Evolutionary conservation across 257 asterid species (phyloP), one percentile per base, ranked within the genome.

Genomic region (Cruciata laevipes): DNA sequence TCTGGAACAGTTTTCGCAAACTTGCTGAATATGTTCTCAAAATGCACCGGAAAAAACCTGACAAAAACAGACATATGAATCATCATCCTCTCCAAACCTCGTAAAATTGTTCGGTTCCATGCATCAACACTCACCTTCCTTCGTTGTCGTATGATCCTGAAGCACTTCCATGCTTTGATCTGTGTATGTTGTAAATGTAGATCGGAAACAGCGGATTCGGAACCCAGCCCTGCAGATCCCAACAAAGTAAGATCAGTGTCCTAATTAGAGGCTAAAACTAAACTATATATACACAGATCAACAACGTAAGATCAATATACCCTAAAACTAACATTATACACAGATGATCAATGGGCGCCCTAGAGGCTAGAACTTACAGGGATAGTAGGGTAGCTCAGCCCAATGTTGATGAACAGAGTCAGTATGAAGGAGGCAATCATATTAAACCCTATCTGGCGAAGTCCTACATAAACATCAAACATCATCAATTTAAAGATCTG

Each of bases 11-110:
- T 83, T 0, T 8, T 65, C 0, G 84, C 94, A 1, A 85, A 84
- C 83, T 89, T 89, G 91, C 96, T 87, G 21, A 89, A 92, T 14
- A 89, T 68, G 49, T 79, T 89, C 95, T 92, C 98, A 23, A 92
- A 89, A 25, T 83, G 73, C 63, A 73, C 88, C 0, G 96, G 97
- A 12, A 74, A 6, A 55, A 71, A 92, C 82, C 98, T 89, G 76
- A 33, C n/a, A n/a, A 5, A 21, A 53, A 59, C 32, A 42, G 6
- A 10, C 13, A 4, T 47, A 47, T 8, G n/a, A n/a, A n/a, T 23
- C 23, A 35, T 24, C 5, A 57, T 3, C 13, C 30, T 27, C 7
- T 9, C 25, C 16, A 23, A 57, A 20, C 11, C 27, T 65, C 4
- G 57, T 51, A 5, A 2, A 44, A 9, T 44, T 2, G 11, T 44